A percentile compares a stretch with the other conserved stretches of the same genome.
Evolutionary conservation across 768 basidiomycete species (phyloP).

Genomic region (Auriscalpium microsporum): DNA sequence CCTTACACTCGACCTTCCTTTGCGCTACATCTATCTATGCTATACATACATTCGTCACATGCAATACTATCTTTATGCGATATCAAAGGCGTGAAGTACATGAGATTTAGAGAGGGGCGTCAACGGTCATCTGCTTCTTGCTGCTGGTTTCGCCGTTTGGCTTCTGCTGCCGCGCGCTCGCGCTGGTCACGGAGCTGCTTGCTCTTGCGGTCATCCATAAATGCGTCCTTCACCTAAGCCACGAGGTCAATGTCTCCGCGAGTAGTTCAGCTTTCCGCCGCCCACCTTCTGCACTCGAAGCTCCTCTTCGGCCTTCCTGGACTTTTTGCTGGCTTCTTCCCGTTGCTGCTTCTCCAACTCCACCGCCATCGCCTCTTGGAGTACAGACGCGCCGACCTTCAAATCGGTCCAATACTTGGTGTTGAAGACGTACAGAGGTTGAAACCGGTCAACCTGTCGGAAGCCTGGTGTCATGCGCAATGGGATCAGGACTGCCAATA

Average conservation of each 20-base stretch:
- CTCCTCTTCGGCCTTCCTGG: constrained; percentile 51
- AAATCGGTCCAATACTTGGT: constrained; percentile 44
- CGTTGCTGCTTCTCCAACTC: constrained; percentile 45
- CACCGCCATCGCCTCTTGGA: constrained; percentile 52
- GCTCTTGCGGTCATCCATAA: constrained; percentile 65
- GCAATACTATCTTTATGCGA: too few relatives aligned
- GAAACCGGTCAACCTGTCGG: constrained; percentile 55
- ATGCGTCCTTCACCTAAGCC: constrained; percentile 64
- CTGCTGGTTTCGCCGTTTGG: neutral
- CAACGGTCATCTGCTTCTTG: neutral
- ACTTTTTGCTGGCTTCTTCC: constrained; percentile 36
- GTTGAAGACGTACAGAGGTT: constrained; percentile 66
- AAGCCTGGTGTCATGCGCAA: neutral
- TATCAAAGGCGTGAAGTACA: too few relatives aligned
- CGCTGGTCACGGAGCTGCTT: constrained; percentile 47
- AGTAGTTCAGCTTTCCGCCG: neutral
- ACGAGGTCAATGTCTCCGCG: neutral
- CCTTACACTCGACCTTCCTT: too few relatives aligned
- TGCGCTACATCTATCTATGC: too few relatives aligned
- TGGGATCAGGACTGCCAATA: neutral
- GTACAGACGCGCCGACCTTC: constrained; percentile 52
- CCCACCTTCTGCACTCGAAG: constrained; percentile 49
- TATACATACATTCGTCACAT: too few relatives aligned
- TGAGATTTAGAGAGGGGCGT: too few relatives aligned
- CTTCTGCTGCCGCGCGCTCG: constrained; percentile 34